phyloP scores from a whole-genome alignment of 176 grass and related monocot genomes.

The Cenchrus purpureus region DNA sequence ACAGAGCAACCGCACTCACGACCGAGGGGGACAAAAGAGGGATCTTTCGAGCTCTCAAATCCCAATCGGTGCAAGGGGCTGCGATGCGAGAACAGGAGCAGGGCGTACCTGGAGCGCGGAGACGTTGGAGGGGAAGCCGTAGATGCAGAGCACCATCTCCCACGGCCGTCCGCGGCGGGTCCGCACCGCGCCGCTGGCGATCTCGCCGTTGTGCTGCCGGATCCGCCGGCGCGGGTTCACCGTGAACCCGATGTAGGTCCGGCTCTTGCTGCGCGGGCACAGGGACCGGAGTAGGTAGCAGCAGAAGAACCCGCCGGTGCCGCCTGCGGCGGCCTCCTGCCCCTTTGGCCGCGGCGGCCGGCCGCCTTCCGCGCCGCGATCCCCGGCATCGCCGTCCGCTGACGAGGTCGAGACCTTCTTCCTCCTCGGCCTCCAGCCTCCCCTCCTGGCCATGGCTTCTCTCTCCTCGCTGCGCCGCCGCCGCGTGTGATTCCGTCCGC shows the following conservation, averaged over 20 bases:
- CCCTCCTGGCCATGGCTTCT: slow-evolving; percentile 37
- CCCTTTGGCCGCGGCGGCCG: neutral
- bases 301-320: slow-evolving; percentile 61
- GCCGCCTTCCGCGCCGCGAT: neutral
- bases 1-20: neutral
- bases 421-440: slow-evolving; percentile 21
- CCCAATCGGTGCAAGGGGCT: neutral
- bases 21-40: neutral
- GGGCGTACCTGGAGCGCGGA: slow-evolving; percentile 75
- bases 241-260: slow-evolving; percentile 93
- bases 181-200: slow-evolving; percentile 67
- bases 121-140: slow-evolving; percentile 87
- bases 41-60: neutral
- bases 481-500: neutral
- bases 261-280: slow-evolving; percentile 71
- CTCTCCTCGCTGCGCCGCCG: neutral
- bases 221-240: slow-evolving; percentile 87
- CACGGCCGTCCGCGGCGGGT: slow-evolving; percentile 81
- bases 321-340: neutral
- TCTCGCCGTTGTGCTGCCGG: slow-evolving; percentile 94
- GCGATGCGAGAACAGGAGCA: neutral
- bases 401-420: neutral
- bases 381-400: neutral
- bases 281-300: slow-evolving; percentile 88
- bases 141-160: slow-evolving; percentile 97